Conservation (phyloP, 2,329 filamentous ascomycete species). For the Epichloe hybrida region DNA sequence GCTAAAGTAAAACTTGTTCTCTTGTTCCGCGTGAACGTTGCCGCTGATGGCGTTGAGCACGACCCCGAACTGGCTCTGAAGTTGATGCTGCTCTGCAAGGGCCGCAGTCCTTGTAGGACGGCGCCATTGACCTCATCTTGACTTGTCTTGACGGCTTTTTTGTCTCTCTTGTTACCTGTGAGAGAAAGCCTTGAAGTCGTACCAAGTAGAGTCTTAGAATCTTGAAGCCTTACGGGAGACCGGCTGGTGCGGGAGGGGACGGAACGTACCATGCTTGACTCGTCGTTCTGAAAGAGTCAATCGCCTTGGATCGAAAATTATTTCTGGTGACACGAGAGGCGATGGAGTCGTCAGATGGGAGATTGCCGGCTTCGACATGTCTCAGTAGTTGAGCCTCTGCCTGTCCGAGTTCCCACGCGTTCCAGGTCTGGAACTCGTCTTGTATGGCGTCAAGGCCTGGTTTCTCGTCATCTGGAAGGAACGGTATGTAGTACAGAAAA, state of each 20-base stretch:
- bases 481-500: no score
- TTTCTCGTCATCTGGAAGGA: no score
- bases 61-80: not conserved
- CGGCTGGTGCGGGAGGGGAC: not conserved
- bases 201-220: no score
- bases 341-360: constrained; percentile 3
- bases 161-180: no score
- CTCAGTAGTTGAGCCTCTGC: not conserved
- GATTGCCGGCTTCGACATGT: not conserved
- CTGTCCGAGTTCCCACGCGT: constrained; percentile 2
- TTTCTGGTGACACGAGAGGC: constrained; percentile 2
- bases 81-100: not conserved
- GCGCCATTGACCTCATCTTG: not conserved
- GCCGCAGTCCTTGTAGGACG: not conserved
- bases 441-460: no score
- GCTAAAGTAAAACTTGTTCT: not conserved
- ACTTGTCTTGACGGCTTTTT: not conserved
- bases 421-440: no score
- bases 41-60: not conserved
- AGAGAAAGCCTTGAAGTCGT: no score
- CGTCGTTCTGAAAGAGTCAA: constrained; percentile 1
- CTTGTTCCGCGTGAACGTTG: not conserved
- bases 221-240: not conserved
- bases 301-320: constrained; percentile 1
- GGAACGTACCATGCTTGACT: constrained; percentile 1